Conservation (phyloP, 495 filamentous ascomycete species). For the Pyrenula aspistea region DNA sequence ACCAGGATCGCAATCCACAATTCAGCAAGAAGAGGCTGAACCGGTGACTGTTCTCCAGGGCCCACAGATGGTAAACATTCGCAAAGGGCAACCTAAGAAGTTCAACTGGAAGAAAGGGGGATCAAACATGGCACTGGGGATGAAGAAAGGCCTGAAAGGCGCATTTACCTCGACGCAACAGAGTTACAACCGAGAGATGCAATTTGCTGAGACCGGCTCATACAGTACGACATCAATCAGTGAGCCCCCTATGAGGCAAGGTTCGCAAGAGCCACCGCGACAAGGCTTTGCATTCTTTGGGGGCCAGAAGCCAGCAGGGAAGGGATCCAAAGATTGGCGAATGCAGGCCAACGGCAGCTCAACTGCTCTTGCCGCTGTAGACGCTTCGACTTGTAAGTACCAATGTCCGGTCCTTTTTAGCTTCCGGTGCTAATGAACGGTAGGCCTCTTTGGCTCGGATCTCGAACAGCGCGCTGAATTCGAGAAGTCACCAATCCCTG, state of each 20-base stretch:
- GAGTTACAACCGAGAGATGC: slow-evolving; percentile 44
- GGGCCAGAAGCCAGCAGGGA: slow-evolving; percentile 33
- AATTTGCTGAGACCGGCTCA: slow-evolving; percentile 42
- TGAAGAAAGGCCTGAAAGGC: slow-evolving; percentile 83
- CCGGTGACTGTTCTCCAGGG: slow-evolving; percentile 57
- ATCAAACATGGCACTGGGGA: slow-evolving; percentile 84
- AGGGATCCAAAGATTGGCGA: slow-evolving; percentile 11
- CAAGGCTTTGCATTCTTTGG: slow-evolving; percentile 70
- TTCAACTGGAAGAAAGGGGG: slow-evolving; percentile 98
- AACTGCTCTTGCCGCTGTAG: slow-evolving; percentile 36
- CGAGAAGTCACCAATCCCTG: slow-evolving; percentile 81
- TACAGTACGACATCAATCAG: slow-evolving; percentile 24
- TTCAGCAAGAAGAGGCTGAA: slow-evolving; percentile 54
- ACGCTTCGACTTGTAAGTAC: slow-evolving; percentile 35
- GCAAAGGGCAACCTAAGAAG: slow-evolving; percentile 84
- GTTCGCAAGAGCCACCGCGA: slow-evolving; percentile 39
- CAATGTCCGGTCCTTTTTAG: not conserved
- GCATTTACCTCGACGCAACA: slow-evolving; percentile 50
- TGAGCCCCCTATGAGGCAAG: slow-evolving; percentile 17
- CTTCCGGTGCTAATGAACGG: not conserved
- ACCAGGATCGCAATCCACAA: slow-evolving; percentile 40
- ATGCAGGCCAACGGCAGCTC: slow-evolving; percentile 44
- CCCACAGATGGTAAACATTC: slow-evolving; percentile 83
- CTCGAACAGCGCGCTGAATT: slow-evolving; percentile 75
- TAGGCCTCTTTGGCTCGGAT: slow-evolving; percentile 80